Conservation (phyloP, 148 eudicot species). For the Rhododendron ferrugineum region DNA sequence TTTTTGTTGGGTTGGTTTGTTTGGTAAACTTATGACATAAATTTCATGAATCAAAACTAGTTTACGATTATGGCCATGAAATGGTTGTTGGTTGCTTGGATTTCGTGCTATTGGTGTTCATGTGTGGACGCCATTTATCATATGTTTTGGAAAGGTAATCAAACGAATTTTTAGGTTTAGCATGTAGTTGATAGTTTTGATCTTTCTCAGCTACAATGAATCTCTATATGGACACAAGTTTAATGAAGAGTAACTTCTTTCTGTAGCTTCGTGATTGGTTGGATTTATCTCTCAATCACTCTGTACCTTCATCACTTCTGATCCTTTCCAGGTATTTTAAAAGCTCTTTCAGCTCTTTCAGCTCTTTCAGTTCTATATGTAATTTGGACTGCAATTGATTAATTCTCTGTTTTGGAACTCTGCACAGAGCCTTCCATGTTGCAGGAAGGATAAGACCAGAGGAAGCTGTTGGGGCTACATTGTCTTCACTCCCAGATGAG, state of each 20-base stretch:
- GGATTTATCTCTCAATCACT: conserved; percentile 75
- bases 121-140: not conserved
- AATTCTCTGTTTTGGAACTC: not conserved
- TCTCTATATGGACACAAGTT: not conserved
- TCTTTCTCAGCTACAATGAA: not conserved
- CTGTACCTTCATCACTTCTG: conserved; percentile 77
- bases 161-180: not conserved
- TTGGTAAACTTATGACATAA: not conserved
- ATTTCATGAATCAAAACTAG: not conserved
- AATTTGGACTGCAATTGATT: conserved; percentile 4
- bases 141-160: not conserved
- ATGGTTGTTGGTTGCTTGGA: not conserved
- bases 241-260: not conserved
- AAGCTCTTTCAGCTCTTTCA: no score
- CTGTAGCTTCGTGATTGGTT: conserved; percentile 88
- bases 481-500: conserved; percentile 88
- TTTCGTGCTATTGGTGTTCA: not conserved
- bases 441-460: conserved; percentile 72
- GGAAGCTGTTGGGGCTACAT: conserved; percentile 75
- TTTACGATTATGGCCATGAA: not conserved
- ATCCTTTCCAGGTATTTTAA: conserved; percentile 68
- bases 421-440: conserved; percentile 63
- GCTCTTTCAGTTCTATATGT: no score
- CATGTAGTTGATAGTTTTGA: not conserved
- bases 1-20: not conserved